These are phyloP conservation scores for Suillus subalutaceus DNA, from an alignment of 768 basidiomycete genomes.

Conservation along the genomic window DNA sequence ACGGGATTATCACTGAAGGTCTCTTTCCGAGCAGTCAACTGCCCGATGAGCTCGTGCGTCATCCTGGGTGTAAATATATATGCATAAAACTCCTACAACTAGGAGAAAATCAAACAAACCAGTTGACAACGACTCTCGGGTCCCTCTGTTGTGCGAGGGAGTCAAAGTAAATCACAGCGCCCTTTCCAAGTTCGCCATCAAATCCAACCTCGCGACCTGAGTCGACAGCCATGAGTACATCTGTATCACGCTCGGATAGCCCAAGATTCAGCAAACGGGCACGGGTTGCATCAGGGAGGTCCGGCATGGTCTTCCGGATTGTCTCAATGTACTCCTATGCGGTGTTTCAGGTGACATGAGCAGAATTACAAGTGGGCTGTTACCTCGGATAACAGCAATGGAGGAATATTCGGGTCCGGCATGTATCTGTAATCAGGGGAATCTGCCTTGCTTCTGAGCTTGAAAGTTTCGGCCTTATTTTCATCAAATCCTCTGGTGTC, in stretches of 20 bases:
- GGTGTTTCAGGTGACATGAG: neutral
- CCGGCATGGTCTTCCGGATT: slow-evolving; percentile 62
- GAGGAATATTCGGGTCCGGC: slow-evolving; percentile 94
- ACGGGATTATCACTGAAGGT: slow-evolving; percentile 64
- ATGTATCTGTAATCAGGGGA: slow-evolving; percentile 97
- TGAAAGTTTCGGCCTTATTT: slow-evolving; percentile 76
- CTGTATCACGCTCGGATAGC: slow-evolving; percentile 65
- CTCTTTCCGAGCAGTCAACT: slow-evolving; percentile 60
- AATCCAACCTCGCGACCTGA: slow-evolving; percentile 61
- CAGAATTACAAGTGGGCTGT: slow-evolving; percentile 17
- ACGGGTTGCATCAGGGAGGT: slow-evolving; percentile 70
- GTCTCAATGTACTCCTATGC: slow-evolving; percentile 63
- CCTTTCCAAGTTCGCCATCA: slow-evolving; percentile 54
- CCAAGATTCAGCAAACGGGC: slow-evolving; percentile 57
- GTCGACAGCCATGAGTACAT: slow-evolving; percentile 77
- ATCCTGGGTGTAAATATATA: slow-evolving; percentile 58
- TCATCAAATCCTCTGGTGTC: slow-evolving; percentile 94
- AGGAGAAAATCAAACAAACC: slow-evolving; percentile 50
- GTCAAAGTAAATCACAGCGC: slow-evolving; percentile 84
- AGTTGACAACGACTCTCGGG: slow-evolving; percentile 79
- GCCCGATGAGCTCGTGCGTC: slow-evolving; percentile 84
- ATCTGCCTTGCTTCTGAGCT: slow-evolving; percentile 87
- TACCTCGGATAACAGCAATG: slow-evolving; percentile 60
- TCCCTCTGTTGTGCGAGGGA: slow-evolving; percentile 55
- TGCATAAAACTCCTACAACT: slow-evolving; percentile 1